phyloP scores from a whole-genome alignment of 805 yeast genomes.

The Saccharomycopsis fodiens region DNA sequence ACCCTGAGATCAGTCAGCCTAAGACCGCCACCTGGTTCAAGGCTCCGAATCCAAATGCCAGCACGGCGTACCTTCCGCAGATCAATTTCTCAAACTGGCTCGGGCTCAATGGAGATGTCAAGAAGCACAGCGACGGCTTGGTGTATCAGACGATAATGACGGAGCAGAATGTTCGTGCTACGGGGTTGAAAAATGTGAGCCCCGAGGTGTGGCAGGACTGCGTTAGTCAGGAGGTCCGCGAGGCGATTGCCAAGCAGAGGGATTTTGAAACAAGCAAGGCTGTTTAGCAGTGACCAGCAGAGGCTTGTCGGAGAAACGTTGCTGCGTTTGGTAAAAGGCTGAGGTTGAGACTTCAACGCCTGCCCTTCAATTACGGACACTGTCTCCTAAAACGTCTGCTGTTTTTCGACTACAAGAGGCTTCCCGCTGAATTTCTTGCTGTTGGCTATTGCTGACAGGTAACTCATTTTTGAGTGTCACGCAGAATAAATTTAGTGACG shows the following conservation, averaged over 20 bases:
- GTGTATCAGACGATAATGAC: constrained; percentile 41
- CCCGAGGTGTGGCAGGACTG: constrained; percentile 47
- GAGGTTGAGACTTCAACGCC: too few relatives aligned
- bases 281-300: too few relatives aligned
- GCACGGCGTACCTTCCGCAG: background rate
- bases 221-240: constrained; percentile 46
- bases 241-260: constrained; percentile 60
- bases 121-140: constrained; percentile 23
- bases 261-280: constrained; percentile 33
- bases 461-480: too few relatives aligned
- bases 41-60: constrained; percentile 16
- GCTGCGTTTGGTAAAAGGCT: too few relatives aligned
- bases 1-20: constrained; percentile 74
- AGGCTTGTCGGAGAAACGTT: too few relatives aligned
- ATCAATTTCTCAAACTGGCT: constrained; percentile 18
- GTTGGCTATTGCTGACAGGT: too few relatives aligned
- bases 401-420: too few relatives aligned
- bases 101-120: constrained; percentile 11
- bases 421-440: too few relatives aligned
- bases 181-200: constrained; percentile 61
- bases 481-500: too few relatives aligned
- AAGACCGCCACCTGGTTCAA: constrained; percentile 31
- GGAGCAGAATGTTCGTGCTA: constrained; percentile 37
- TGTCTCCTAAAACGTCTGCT: too few relatives aligned
- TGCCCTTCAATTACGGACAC: too few relatives aligned